These are phyloP conservation scores for Sporopachydermia quercuum DNA, from an alignment of 805 yeast genomes.

Conservation along the genomic window DNA sequence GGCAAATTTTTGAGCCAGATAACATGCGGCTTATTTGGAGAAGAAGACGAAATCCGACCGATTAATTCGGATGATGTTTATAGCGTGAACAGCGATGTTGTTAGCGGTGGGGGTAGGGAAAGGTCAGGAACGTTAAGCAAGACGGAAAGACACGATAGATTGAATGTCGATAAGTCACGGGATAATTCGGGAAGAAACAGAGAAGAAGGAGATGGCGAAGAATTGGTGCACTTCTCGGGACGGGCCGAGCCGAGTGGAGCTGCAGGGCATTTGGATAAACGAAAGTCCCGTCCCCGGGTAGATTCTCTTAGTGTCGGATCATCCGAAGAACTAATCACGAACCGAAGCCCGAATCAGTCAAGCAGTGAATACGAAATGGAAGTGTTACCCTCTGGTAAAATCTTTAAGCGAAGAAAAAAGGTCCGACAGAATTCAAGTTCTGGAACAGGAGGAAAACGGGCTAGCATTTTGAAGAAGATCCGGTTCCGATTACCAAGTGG, in stretches of 20 bases:
- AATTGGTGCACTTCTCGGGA: slow-evolving; percentile 2
- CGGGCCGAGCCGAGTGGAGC: slow-evolving; percentile 17
- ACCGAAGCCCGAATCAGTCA: slow-evolving; percentile 3
- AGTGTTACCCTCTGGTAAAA: slow-evolving; percentile 61
- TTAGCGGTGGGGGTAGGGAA: background rate
- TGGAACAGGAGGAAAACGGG: background rate
- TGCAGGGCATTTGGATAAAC: slow-evolving; percentile 9
- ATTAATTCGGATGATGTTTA: slow-evolving; percentile 14
- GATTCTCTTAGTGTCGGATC: slow-evolving; percentile 3
- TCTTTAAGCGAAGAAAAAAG: slow-evolving; percentile 27
- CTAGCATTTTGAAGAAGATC: slow-evolving; percentile 13
- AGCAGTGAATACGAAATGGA: slow-evolving; percentile 30
- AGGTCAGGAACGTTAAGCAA: background rate
- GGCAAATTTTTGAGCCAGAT: slow-evolving; percentile 8
- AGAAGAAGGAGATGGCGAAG: background rate
- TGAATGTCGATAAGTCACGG: background rate
- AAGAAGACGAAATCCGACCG: slow-evolving; percentile 6
- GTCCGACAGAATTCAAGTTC: slow-evolving; percentile 9
- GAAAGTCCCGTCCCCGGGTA: slow-evolving; percentile 4
- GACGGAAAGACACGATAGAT: background rate
- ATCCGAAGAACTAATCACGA: slow-evolving; percentile 3
- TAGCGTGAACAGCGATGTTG: slow-evolving; percentile 13
- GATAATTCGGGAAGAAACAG: background rate
- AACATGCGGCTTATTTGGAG: slow-evolving; percentile 6
- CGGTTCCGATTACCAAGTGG: slow-evolving; percentile 13